Conservation (phyloP, 108 stramenopile genomes). For the Nannochloropsis salina region DNA sequence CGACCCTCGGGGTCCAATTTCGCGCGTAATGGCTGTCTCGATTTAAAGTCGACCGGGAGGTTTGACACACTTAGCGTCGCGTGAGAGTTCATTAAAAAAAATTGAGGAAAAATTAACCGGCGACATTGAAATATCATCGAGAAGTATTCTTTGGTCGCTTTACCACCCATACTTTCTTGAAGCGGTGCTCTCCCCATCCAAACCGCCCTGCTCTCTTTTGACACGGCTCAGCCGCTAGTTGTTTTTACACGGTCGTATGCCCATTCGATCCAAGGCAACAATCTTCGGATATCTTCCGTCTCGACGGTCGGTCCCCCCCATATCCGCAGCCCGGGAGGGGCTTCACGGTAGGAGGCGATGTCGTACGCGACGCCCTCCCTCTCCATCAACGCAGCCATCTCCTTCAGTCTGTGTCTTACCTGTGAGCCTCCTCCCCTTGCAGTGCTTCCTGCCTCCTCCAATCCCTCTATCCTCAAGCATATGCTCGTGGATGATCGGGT, state of each 20-base stretch:
- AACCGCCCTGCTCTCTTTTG: too few species aligned
- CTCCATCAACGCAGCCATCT: conserved; percentile 81
- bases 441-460: conserved; percentile 41
- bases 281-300: conserved; percentile 83
- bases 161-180: too few species aligned
- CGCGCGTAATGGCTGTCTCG: too few species aligned
- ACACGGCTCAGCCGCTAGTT: background rate
- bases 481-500: conserved; percentile 91
- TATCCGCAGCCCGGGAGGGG: conserved; percentile 94
- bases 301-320: conserved; percentile 99
- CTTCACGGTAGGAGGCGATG: conserved; percentile 98
- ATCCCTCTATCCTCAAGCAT: conserved; percentile 88
- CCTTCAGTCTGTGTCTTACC: conserved; percentile 65
- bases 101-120: too few species aligned
- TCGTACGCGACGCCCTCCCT: conserved; percentile 88
- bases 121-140: too few species aligned
- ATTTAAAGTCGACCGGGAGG: too few species aligned
- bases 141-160: too few species aligned
- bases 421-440: background rate
- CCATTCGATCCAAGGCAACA: conserved; percentile 98
- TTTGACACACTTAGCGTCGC: too few species aligned
- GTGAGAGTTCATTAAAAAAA: too few species aligned
- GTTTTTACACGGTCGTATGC: conserved; percentile 79
- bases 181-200: too few species aligned
- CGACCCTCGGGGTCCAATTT: too few species aligned